These are phyloP conservation scores for Sisymbrium irio DNA, from an alignment of 345 rosid species.

Conservation along the genomic window DNA sequence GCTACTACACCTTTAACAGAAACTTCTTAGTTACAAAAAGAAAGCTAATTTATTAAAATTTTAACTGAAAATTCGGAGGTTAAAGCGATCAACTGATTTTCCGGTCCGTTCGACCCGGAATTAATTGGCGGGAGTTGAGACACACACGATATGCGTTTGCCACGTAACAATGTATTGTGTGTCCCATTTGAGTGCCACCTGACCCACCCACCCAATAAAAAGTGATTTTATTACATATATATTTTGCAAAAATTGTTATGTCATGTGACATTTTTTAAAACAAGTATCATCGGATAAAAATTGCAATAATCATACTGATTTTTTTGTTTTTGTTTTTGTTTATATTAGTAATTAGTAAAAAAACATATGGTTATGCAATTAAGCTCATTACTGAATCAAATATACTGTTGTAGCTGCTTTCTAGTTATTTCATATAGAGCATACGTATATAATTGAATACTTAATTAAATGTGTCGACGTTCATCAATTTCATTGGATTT, in stretches of 20 bases:
- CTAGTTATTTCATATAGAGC: neutral
- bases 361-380: neutral
- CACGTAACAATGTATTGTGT: conserved; percentile 11
- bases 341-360: no score
- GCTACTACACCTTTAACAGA: neutral
- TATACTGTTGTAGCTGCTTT: neutral
- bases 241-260: neutral
- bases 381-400: neutral
- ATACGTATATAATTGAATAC: neutral
- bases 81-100: conserved; percentile 29
- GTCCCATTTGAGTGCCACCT: conserved; percentile 27
- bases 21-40: conserved; percentile 11
- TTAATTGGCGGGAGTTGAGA: conserved; percentile 28
- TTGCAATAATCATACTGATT: neutral
- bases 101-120: conserved; percentile 30
- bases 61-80: conserved; percentile 23
- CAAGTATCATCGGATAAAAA: neutral
- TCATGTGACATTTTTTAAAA: neutral
- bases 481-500: neutral
- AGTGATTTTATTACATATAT: neutral
- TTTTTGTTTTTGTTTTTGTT: no score
- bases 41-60: neutral
- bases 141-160: conserved; percentile 5
- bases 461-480: neutral
- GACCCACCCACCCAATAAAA: conserved; percentile 19